Conservation (phyloP, 805 yeast genomes). For the Candida loeiensis region DNA sequence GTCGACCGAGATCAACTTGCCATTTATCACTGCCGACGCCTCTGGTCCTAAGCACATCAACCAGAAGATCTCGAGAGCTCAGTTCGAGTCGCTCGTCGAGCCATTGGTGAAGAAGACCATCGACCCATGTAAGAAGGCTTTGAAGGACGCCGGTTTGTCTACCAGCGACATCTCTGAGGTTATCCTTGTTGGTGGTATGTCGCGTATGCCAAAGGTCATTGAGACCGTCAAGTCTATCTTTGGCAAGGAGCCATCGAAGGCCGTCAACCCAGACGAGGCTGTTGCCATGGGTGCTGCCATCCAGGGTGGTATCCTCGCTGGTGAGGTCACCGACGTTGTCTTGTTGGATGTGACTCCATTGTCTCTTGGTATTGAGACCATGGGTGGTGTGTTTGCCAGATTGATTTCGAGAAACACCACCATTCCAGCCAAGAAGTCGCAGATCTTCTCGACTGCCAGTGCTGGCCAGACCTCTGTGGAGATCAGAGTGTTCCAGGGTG, state of each 20-base stretch:
- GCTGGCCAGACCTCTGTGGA: conserved; percentile 33
- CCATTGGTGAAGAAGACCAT: conserved; percentile 69
- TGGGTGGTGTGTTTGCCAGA: conserved; percentile 96
- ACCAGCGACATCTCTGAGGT: conserved; percentile 72
- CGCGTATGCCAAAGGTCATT: conserved; percentile 85
- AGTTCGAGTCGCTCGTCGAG: conserved; percentile 64
- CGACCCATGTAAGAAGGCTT: conserved; percentile 75
- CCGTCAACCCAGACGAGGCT: conserved; percentile 94
- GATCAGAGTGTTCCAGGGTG: conserved; percentile 99
- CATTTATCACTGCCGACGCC: conserved; percentile 85
- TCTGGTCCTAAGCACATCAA: conserved; percentile 76
- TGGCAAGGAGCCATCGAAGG: conserved; percentile 80
- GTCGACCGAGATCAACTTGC: conserved; percentile 72
- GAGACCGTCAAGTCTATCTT: conserved; percentile 74
- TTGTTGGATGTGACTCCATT: conserved; percentile 86
- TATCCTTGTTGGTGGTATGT: conserved; percentile 87
- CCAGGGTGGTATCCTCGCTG: conserved; percentile 94
- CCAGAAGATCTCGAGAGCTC: conserved; percentile 63
- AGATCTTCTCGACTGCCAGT: conserved; percentile 55
- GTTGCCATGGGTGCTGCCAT: conserved; percentile 97
- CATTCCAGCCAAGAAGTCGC: conserved; percentile 94
- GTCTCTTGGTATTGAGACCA: conserved; percentile 93
- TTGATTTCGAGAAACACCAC: conserved; percentile 91
- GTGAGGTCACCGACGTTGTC: conserved; percentile 90
- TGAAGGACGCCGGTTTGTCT: conserved; percentile 72